Base-by-base conservation (phyloP, 2,329 filamentous ascomycete species). In the Paraconiothyrium brasiliense region DNA sequence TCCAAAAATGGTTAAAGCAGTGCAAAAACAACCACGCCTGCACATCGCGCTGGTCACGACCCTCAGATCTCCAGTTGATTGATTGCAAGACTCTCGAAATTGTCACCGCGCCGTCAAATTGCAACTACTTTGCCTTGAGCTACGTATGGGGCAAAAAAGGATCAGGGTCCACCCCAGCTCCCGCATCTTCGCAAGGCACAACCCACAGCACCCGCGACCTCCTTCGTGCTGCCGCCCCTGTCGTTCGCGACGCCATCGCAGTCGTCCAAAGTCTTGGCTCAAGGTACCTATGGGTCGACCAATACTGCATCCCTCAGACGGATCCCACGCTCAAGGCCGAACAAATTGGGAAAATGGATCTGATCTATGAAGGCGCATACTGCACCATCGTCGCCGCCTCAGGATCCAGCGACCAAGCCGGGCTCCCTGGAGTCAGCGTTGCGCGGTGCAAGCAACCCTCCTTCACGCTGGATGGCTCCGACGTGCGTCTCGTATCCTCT, bases 281-380 rank as follows among this genome's bases (percentile, higher is more conserved):
- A 27, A 32, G 54, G 14, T 66, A 62, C 51, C 51, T 66, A 2
- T 64, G 62, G 64, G 62, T 62, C 2, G 64, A 66, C 30, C 56
- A 50, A 22, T 65, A 63, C 46, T 62, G 57, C 41, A 61, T 64
- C 16, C 51, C 54, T 4, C 59, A 60, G 49, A n/a, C 52, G 16
- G 57, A 64, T 16, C 32, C 57, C 14, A n/a, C 9, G 24, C 41
- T 60, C 35, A 65, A 65, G 47, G 22, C 24, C 9, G 43, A 62
- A 48, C 57, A 60, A 22, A 56, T 62, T 1, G 35, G 10, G 10
- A 51, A 37, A 27, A 62, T 63, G 61, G 61, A 55, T n/a, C 50
- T 54, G 20, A 64, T 64, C 10, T 67, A 62, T 20, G 32, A 58
- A 35, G 34, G 39, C 20, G 54, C 63, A 32, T 50, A 56, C 27